These are phyloP conservation scores for Penicillium longicatenatum DNA, from an alignment of 495 filamentous ascomycete species.

Conservation along the genomic window DNA sequence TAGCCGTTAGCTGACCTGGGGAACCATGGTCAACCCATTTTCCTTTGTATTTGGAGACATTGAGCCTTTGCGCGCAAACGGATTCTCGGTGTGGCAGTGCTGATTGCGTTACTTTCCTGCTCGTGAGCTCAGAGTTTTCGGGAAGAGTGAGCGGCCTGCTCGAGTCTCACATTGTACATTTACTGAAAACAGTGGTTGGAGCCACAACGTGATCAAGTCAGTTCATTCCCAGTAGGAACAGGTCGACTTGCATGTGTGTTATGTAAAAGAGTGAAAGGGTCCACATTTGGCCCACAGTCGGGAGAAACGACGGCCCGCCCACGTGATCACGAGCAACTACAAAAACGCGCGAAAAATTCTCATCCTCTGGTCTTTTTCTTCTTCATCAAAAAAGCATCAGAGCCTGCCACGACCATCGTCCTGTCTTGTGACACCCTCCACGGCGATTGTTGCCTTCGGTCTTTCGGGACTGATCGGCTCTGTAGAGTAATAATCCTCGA, in stretches of 20 bases:
- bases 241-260: not conserved
- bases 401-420: conserved; percentile 67
- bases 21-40: not conserved
- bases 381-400: conserved; percentile 61
- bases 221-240: not conserved
- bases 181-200: not conserved
- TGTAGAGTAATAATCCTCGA: conserved; percentile 61
- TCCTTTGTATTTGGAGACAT: not conserved
- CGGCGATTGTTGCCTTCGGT: conserved; percentile 65
- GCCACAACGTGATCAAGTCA: not conserved
- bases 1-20: not conserved
- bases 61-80: not conserved
- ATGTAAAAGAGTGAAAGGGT: not conserved
- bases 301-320: conserved; percentile 29
- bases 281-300: not conserved
- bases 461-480: conserved; percentile 51
- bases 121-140: not conserved
- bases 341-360: conserved; percentile 33
- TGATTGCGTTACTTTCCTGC: not conserved
- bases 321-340: conserved; percentile 32
- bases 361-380: conserved; percentile 35
- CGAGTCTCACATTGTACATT: not conserved
- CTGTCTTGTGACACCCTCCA: conserved; percentile 42
- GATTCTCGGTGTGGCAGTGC: not conserved
- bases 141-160: not conserved